Evolutionary conservation across 306 rosid genomes (phyloP).

Genomic region (Delonix regia): DNA sequence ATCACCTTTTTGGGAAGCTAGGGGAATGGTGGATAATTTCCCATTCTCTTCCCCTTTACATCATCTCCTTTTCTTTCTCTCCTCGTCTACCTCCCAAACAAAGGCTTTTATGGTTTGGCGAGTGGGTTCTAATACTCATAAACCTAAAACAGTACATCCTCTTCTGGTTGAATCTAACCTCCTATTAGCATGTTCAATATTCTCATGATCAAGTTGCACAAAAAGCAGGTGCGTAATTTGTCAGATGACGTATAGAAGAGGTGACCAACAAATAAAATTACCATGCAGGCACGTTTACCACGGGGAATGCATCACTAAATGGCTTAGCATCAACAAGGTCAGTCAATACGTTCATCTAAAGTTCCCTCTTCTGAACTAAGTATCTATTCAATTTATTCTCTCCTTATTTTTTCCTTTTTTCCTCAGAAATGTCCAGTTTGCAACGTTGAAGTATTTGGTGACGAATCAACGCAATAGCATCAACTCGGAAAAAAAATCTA

Average conservation of each 20-base stretch:
- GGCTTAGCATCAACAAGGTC: conserved; percentile 96
- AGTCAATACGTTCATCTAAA: conserved; percentile 15
- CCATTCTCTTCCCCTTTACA: too few relatives aligned
- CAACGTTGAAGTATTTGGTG: conserved; percentile 85
- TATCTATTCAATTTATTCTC: not conserved
- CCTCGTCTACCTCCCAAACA: too few relatives aligned
- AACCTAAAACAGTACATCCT: not conserved
- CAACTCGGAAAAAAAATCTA: conserved; percentile 30
- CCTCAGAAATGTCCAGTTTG: conserved; percentile 89
- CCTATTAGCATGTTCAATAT: conserved; percentile 4
- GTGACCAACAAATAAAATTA: conserved; percentile 81
- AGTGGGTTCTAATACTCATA: not conserved
- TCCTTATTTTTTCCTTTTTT: not conserved
- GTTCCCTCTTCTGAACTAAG: not conserved
- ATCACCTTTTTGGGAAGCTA: too few relatives aligned
- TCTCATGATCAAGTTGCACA: conserved; percentile 23
- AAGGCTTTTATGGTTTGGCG: not conserved
- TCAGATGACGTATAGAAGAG: conserved; percentile 88
- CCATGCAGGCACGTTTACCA: conserved; percentile 94
- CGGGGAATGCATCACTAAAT: conserved; percentile 82
- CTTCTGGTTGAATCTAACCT: not conserved
- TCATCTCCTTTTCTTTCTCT: too few relatives aligned
- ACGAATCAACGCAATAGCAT: conserved; percentile 53
- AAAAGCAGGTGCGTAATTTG: conserved; percentile 82
- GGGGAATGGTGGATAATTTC: too few relatives aligned